These are phyloP conservation scores for Trichoderma semiorbis DNA, from an alignment of 2,329 filamentous ascomycete genomes.

Conservation along the genomic window DNA sequence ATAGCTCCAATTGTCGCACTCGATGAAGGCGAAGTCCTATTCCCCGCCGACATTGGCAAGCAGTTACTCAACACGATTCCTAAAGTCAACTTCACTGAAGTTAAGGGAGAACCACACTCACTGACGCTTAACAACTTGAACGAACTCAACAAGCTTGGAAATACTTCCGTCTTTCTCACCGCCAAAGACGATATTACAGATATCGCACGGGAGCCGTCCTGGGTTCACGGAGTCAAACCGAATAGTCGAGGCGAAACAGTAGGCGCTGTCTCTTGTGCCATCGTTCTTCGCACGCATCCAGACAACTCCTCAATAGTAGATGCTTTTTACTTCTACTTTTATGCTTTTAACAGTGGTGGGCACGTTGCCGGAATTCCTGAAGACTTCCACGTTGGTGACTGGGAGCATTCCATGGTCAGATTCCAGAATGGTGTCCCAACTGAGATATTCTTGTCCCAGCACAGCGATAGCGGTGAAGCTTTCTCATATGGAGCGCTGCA, in stretches of 20 bases:
- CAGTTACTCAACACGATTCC: neutral
- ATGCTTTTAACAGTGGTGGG: neutral
- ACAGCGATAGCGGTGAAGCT: neutral
- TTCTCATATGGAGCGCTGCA: neutral
- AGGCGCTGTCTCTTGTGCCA: neutral
- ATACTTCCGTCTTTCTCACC: neutral
- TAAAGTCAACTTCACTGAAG: neutral
- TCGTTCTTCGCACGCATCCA: neutral
- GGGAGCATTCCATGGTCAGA: neutral
- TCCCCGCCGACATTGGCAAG: neutral
- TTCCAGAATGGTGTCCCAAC: neutral
- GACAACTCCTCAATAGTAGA: neutral
- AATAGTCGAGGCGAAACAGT: neutral
- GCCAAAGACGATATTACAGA: neutral
- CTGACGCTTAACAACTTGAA: constrained; percentile 5
- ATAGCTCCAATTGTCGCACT: constrained; percentile 4
- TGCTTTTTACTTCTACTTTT: constrained; percentile 3
- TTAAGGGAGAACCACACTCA: neutral
- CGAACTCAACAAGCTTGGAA: constrained; percentile 6
- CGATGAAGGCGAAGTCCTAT: neutral
- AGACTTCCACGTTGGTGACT: constrained; percentile 2
- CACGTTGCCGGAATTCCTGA: neutral
- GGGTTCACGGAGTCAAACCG: neutral
- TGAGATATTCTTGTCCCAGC: neutral
- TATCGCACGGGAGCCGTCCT: neutral